Evolutionary conservation across 192 early-diverging fungal genomes (phyloP).

Genomic region (Coemansia sp.): DNA sequence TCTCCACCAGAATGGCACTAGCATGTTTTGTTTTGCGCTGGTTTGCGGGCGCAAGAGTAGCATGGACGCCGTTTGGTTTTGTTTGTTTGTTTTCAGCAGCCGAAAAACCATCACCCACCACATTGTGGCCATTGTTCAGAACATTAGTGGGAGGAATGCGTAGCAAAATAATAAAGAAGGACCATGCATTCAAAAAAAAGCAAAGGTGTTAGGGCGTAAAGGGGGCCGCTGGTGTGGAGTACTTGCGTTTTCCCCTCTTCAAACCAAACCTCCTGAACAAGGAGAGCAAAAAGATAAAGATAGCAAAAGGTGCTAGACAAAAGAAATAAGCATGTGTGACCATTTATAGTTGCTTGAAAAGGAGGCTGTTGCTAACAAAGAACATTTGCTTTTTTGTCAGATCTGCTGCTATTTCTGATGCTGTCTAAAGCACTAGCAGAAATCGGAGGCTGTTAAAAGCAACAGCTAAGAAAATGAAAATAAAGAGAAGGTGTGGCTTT

Average conservation of each 20-base stretch:
- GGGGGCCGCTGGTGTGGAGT: background rate
- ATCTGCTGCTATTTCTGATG: background rate
- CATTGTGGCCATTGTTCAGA: constrained; percentile 6
- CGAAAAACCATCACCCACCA: background rate
- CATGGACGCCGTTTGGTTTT: background rate
- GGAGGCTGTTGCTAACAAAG: background rate
- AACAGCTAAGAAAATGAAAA: background rate
- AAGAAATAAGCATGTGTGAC: background rate
- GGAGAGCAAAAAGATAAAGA: background rate
- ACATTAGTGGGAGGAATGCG: background rate
- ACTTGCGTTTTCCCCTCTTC: background rate
- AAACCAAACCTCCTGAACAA: background rate
- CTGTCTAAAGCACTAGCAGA: too few relatives aligned
- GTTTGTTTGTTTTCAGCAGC: background rate
- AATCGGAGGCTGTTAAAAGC: too few relatives aligned
- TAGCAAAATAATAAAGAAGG: background rate
- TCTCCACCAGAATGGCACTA: background rate
- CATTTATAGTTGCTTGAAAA: background rate
- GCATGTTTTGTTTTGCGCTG: background rate
- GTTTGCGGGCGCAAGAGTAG: background rate
- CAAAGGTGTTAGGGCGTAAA: background rate
- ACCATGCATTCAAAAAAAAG: background rate
- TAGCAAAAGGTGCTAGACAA: background rate
- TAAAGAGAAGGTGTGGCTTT: background rate
- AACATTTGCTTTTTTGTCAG: background rate